A percentile compares a stretch with the other conserved stretches of the same genome.
phyloP scores from a whole-genome alignment of 305 asterid species.

The Fraxinus paxiana region DNA sequence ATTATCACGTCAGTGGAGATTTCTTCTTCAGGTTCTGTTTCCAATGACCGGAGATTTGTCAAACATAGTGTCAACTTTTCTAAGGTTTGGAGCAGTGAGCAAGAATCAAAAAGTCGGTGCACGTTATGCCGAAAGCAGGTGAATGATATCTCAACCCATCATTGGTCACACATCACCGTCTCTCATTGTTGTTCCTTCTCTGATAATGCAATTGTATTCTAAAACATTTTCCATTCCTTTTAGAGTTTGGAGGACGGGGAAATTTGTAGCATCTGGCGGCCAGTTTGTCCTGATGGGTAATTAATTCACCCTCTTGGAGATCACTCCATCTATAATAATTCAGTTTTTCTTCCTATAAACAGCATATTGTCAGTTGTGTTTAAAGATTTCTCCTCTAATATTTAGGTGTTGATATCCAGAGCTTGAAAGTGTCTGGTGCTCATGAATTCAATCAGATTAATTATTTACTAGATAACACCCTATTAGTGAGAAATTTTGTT shows the following conservation, averaged over 20 bases:
- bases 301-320: conserved; percentile 10
- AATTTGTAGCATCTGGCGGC: conserved; percentile 89
- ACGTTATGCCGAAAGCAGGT: conserved; percentile 79
- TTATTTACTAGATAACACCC: background rate
- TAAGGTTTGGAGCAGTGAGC: conserved; percentile 92
- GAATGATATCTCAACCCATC: conserved; percentile 16
- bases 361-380: background rate
- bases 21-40: conserved; percentile 52
- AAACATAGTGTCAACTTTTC: conserved; percentile 68
- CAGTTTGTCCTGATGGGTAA: conserved; percentile 88
- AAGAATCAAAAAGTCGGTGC: conserved; percentile 75
- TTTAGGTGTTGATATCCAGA: background rate
- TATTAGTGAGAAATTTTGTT: background rate
- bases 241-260: conserved; percentile 56
- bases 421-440: background rate
- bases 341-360: background rate
- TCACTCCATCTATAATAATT: background rate
- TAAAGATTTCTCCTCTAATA: background rate
- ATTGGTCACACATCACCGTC: background rate
- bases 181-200: conserved; percentile 11
- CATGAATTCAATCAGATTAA: background rate
- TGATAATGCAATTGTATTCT: conserved; percentile 11
- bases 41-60: conserved; percentile 52
- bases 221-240: conserved; percentile 17
- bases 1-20: conserved; percentile 47